Percentiles rank a stretch among this genome's conserved stretches.
Evolutionary conservation across 495 filamentous ascomycete species (phyloP).

Genomic region (Immersiella caudata): DNA sequence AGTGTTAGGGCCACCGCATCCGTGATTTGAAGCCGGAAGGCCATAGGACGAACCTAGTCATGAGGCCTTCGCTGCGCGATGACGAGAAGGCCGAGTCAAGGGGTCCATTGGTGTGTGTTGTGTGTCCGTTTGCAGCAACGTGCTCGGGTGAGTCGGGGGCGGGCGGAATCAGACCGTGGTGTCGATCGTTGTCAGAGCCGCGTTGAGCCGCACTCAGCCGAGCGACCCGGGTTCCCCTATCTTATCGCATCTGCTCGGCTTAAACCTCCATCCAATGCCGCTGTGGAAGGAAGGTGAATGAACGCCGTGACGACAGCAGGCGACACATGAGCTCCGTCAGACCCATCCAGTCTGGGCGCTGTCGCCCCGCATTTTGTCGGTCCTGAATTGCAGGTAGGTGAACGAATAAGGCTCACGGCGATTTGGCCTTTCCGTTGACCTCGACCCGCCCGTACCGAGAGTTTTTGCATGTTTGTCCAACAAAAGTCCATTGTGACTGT

Average conservation of each 20-base stretch:
- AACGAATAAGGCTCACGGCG: not conserved
- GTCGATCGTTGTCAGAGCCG: constrained; percentile 33
- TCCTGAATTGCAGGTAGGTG: not conserved
- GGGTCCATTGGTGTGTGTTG: constrained; percentile 3
- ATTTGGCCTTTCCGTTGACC: not conserved
- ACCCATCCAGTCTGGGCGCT: not conserved
- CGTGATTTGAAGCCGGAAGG: not conserved
- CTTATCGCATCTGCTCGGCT: constrained; percentile 18
- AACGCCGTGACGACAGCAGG: constrained; percentile 5
- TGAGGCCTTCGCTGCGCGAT: constrained; percentile 16
- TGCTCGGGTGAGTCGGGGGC: constrained; percentile 15
- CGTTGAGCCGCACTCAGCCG: constrained; percentile 40
- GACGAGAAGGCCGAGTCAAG: constrained; percentile 30
- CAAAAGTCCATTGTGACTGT: not conserved
- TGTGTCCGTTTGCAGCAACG: constrained; percentile 15
- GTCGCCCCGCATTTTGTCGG: not conserved
- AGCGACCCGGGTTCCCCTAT: constrained; percentile 16
- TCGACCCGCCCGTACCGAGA: not conserved
- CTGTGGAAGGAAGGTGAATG: not conserved
- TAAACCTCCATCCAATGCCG: constrained; percentile 4
- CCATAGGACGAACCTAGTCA: constrained; percentile 22
- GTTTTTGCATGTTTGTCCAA: not conserved
- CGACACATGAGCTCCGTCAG: not conserved
- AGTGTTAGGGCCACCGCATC: not conserved
- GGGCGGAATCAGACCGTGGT: constrained; percentile 37